Conservation (phyloP, 1,284 basidiomycete species). For the Microbotryum scabiosae region DNA sequence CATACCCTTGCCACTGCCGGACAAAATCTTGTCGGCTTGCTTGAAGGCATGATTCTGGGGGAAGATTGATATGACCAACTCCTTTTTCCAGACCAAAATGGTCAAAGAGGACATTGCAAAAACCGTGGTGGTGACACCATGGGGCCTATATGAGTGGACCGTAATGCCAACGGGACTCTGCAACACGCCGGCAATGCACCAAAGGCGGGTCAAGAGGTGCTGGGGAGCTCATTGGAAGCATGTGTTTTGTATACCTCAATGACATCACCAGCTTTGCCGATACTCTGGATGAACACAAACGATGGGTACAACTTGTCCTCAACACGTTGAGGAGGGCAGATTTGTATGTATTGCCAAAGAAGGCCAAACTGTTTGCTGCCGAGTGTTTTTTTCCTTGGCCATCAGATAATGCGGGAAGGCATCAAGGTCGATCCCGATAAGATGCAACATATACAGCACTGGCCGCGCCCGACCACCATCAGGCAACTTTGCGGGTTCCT, state of each 20-base stretch:
- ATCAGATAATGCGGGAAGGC: slow-evolving; percentile 38
- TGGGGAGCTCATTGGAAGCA: slow-evolving; percentile 5
- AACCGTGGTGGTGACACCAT: slow-evolving; percentile 44
- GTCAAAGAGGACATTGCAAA: slow-evolving; percentile 40
- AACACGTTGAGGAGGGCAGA: slow-evolving; percentile 27
- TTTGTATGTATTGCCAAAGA: slow-evolving; percentile 38
- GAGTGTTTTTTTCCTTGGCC: slow-evolving; percentile 41
- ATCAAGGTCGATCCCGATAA: slow-evolving; percentile 40
- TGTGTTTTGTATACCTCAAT: slow-evolving; percentile 41
- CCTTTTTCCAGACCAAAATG: slow-evolving; percentile 44
- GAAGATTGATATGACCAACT: slow-evolving; percentile 45
- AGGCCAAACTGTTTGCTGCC: slow-evolving; percentile 35
- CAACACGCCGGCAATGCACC: slow-evolving; percentile 42
- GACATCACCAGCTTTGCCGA: slow-evolving; percentile 46
- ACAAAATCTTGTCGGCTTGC: slow-evolving; percentile 11
- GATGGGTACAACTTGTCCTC: slow-evolving; percentile 37
- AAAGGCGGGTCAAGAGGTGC: slow-evolving; percentile 18
- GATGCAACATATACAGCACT: slow-evolving; percentile 39
- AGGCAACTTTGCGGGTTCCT: slow-evolving; percentile 41
- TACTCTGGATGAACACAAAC: slow-evolving; percentile 39
- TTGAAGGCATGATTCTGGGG: slow-evolving; percentile 35
- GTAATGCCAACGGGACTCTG: slow-evolving; percentile 45
- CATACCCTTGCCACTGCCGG: slow-evolving; percentile 16
- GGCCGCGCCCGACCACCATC: slow-evolving; percentile 37
- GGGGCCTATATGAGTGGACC: no score